phyloP scores from a whole-genome alignment of 192 early-diverging fungal species.

The Thamnidium elegans region DNA sequence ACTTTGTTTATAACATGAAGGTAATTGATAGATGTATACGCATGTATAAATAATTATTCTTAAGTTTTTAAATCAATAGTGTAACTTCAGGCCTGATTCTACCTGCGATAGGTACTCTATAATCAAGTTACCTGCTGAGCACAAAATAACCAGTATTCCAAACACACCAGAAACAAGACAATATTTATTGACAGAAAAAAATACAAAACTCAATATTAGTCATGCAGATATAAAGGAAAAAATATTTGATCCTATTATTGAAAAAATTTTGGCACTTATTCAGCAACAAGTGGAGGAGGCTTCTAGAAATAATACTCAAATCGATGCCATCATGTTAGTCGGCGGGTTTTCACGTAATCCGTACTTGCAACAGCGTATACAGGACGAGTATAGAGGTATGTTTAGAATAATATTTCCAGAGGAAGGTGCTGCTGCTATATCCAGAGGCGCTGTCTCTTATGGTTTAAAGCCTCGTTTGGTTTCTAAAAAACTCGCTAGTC shows the following conservation, averaged over 20 bases:
- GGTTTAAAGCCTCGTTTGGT: constrained; percentile 39
- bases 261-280: constrained; percentile 42
- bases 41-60: not conserved
- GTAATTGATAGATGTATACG: not conserved
- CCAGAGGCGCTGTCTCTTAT: constrained; percentile 50
- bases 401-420: constrained; percentile 36
- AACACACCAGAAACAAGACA: too few species aligned
- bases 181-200: not conserved
- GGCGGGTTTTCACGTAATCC: constrained; percentile 52
- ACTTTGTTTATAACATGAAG: constrained; percentile 47
- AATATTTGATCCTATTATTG: constrained; percentile 49
- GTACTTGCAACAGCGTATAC: constrained; percentile 44
- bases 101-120: too few species aligned
- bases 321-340: constrained; percentile 48
- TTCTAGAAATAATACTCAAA: constrained; percentile 19
- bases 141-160: too few species aligned
- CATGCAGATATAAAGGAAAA: constrained; percentile 32
- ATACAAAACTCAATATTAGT: constrained; percentile 22
- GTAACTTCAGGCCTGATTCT: too few species aligned
- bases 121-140: too few species aligned
- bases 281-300: constrained; percentile 18
- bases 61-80: too few species aligned
- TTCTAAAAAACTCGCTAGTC: too few species aligned
- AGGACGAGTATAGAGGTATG: constrained; percentile 37
- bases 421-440: constrained; percentile 41